Percentiles rank a stretch among this genome's conserved stretches.
Conservation (phyloP, 257 asterid species). For the Solanum lycopersicoides region DNA sequence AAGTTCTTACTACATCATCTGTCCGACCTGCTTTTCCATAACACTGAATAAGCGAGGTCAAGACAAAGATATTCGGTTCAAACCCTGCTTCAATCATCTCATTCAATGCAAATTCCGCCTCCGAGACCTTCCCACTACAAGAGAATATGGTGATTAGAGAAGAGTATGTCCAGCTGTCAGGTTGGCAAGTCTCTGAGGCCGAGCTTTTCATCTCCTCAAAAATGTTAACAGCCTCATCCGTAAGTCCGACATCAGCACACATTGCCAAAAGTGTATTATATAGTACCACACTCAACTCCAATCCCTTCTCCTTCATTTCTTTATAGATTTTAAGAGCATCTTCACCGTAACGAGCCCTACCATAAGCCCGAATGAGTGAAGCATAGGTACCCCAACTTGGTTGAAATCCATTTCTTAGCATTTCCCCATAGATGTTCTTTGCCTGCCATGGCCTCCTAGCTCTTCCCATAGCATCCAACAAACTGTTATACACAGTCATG, state of each 20-base stretch:
- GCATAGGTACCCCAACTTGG: constrained; percentile 83
- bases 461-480: constrained; percentile 93
- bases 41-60: constrained; percentile 84
- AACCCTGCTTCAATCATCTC: constrained; percentile 78
- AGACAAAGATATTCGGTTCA: constrained; percentile 58
- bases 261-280: constrained; percentile 69
- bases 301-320: constrained; percentile 80
- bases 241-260: constrained; percentile 75
- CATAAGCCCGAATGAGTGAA: constrained; percentile 58
- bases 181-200: constrained; percentile 35
- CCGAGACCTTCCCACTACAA: constrained; percentile 73
- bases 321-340: constrained; percentile 64
- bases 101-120: constrained; percentile 55
- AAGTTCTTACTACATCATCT: constrained; percentile 73
- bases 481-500: constrained; percentile 50
- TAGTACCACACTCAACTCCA: constrained; percentile 49
- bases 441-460: constrained; percentile 98
- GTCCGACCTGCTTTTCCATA: constrained; percentile 73
- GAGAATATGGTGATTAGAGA: constrained; percentile 67
- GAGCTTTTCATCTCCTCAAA: constrained; percentile 65
- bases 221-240: constrained; percentile 68
- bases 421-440: constrained; percentile 52
- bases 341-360: constrained; percentile 64
- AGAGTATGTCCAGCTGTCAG: constrained; percentile 77
- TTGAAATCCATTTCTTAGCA: constrained; percentile 44